These are phyloP conservation scores for Kurtzmaniella fragi DNA, from an alignment of 805 yeast species.

Conservation along the genomic window DNA sequence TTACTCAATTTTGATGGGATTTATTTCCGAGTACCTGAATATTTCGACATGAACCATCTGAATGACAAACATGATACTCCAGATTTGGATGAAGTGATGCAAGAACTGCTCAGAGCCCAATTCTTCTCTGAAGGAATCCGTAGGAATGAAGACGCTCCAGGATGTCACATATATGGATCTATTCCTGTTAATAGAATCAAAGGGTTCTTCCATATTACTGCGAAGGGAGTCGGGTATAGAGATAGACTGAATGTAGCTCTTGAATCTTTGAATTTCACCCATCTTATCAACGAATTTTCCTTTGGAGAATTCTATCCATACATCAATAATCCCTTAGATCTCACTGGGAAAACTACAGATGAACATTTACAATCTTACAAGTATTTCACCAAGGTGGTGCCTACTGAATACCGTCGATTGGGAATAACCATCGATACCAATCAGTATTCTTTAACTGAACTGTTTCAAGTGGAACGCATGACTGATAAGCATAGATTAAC, in stretches of 20 bases:
- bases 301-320: conserved; percentile 89
- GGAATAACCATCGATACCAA: conserved; percentile 75
- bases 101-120: conserved; percentile 62
- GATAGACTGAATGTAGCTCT: conserved; percentile 44
- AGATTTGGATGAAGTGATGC: conserved; percentile 61
- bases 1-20: conserved; percentile 66
- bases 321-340: conserved; percentile 83
- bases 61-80: conserved; percentile 49
- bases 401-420: conserved; percentile 66
- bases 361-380: conserved; percentile 48
- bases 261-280: conserved; percentile 70
- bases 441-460: conserved; percentile 73
- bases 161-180: conserved; percentile 82
- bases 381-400: conserved; percentile 76
- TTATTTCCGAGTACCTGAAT: conserved; percentile 48
- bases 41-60: conserved; percentile 42
- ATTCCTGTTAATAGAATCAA: conserved; percentile 80
- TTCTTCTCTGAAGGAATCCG: conserved; percentile 43
- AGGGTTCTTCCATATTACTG: conserved; percentile 84
- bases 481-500: conserved; percentile 14
- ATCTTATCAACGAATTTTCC: conserved; percentile 79
- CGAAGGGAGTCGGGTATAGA: conserved; percentile 61
- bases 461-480: conserved; percentile 22
- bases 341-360: conserved; percentile 54
- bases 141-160: conserved; percentile 54